Base-by-base conservation (phyloP, 129 eudicot species). In the Mikania micrantha region DNA sequence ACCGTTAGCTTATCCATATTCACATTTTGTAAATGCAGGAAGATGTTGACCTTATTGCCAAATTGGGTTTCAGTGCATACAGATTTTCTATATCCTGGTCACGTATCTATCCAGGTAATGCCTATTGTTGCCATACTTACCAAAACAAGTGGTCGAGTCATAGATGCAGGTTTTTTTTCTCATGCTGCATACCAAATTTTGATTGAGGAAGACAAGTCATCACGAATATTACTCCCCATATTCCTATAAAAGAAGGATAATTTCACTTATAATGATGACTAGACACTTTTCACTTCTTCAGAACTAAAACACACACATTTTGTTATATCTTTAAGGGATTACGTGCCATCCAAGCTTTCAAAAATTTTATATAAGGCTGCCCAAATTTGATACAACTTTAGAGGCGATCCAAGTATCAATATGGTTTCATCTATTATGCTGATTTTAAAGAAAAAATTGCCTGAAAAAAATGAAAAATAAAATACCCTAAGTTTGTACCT, bases 81-180 rank as follows among this genome's bases (percentile, higher is more conserved):
- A 83, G 96, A 13, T 88, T 88, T 78, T 88, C 96, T 19, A 78
- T 88, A 73, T 85, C 95, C 29, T 87, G 95, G 95, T 73, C 85
- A 72, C 95, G 96, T 39, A 88, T 88, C 56, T 88, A 77, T 78
- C 88, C 91, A 54, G 96, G 96, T 83, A 84, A 70, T 57, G 53
- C 47, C 27, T 53, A 45, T 24, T 60, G 36, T 71, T 45, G 21
- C 25, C 16, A 34, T 60, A 20, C 20, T 40, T 45, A 71, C 39
- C 49, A n/a, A 34, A 59, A 34, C 65, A 22, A 72, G 77, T 49
- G 61, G 25, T 72, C 38, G 32, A 36, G 39, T 72, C 25, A n/a
- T n/a, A n/a, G n/a, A n/a, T n/a, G n/a, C n/a, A n/a, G n/a, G n/a
- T n/a, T n/a, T n/a, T n/a, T n/a, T n/a, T n/a, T n/a, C n/a, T n/a